A percentile compares a stretch with the other conserved stretches of the same genome.
phyloP scores from a whole-genome alignment of 306 rosid species.

The Mucuna pruriens region DNA sequence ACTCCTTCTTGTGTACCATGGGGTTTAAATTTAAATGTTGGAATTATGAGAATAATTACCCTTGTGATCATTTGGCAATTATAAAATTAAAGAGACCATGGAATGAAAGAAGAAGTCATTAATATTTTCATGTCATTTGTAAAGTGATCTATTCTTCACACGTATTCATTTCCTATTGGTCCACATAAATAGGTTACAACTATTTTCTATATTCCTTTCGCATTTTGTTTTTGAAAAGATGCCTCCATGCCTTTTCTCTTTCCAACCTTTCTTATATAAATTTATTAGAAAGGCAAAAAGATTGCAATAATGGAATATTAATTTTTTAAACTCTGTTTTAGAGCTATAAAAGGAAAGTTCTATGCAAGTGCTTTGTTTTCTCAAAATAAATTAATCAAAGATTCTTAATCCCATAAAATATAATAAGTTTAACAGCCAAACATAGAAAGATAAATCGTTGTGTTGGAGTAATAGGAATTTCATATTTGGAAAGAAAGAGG shows the following conservation, averaged over 20 bases:
- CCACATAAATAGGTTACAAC: not conserved
- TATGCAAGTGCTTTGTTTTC: not conserved
- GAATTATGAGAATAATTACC: not conserved
- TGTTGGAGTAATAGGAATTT: conserved; percentile 8
- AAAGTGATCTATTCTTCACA: not conserved
- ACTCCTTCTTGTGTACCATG: not conserved
- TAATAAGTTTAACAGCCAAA: not conserved
- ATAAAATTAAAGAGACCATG: not conserved
- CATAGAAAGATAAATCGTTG: not conserved
- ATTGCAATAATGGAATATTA: not conserved
- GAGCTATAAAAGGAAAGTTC: not conserved
- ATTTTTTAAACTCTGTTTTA: not conserved
- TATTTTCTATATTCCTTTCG: not conserved
- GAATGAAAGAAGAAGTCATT: too few relatives aligned
- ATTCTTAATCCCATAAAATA: not conserved
- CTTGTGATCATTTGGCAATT: not conserved
- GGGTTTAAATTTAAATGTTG: not conserved
- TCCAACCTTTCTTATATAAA: not conserved
- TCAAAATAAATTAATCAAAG: not conserved
- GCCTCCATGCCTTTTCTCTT: not conserved
- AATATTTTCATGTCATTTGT: not conserved
- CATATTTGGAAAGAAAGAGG: not conserved
- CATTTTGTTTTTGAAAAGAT: not conserved
- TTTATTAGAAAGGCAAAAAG: not conserved
- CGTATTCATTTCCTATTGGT: not conserved